Conservation (phyloP, 179 eudicot genomes). For the Beta lomatogona region DNA sequence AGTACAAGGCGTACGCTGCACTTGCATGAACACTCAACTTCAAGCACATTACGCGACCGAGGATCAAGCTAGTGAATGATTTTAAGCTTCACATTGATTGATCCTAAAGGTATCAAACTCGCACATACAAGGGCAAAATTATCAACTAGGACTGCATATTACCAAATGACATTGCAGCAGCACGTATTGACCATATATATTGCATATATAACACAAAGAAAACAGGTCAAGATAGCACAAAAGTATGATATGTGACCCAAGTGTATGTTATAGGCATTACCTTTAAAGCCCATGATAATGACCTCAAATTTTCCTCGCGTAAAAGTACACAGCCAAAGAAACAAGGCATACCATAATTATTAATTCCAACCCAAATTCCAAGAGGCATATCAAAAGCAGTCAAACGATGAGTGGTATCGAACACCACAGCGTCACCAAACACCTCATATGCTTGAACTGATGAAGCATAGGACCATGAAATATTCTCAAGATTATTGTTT, state of each 20-base stretch:
- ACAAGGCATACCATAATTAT: conserved; percentile 98
- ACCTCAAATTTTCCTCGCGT: conserved; percentile 76
- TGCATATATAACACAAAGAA: background rate
- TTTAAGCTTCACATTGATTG: background rate
- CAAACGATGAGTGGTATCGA: conserved; percentile 91
- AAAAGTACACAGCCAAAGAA: conserved; percentile 90
- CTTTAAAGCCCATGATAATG: conserved; percentile 93
- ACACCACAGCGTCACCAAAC: conserved; percentile 91
- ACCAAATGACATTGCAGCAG: background rate
- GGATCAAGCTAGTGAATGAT: background rate
- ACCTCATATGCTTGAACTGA: conserved; percentile 76
- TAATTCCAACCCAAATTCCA: conserved; percentile 92
- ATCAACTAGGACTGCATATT: background rate
- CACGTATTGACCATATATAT: background rate
- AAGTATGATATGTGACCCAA: background rate
- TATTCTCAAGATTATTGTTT: conserved; percentile 73
- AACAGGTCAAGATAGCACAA: background rate
- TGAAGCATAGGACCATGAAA: conserved; percentile 95
- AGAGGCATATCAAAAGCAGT: conserved; percentile 93
- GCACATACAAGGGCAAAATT: background rate
- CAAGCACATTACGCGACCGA: background rate
- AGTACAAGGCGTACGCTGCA: background rate
- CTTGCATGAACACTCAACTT: background rate
- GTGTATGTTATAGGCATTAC: conserved; percentile 38
- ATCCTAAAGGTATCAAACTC: background rate